phyloP scores from a whole-genome alignment of 2,329 filamentous ascomycete genomes.

The Apiospora kogelbergensis region DNA sequence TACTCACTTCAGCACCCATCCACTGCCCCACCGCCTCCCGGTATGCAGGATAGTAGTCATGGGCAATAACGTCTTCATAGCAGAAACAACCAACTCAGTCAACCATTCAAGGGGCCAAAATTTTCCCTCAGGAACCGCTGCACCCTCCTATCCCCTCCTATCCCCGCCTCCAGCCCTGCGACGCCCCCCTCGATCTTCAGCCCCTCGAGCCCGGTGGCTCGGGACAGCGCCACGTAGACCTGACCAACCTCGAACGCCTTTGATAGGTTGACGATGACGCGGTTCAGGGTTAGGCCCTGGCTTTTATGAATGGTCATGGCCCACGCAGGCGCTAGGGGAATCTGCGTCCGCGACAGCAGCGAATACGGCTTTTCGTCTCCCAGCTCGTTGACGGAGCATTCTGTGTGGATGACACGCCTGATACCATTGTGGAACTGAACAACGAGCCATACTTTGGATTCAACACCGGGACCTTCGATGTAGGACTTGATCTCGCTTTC shows the following conservation, averaged over 20 bases:
- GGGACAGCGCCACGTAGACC: constrained; percentile 59
- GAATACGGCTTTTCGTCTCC: constrained; percentile 46
- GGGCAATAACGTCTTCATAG: too few species aligned
- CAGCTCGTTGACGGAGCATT: constrained; percentile 48
- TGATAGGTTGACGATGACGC: constrained; percentile 53
- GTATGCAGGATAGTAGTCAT: too few species aligned
- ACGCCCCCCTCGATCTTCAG: constrained; percentile 35
- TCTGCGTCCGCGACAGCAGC: constrained; percentile 54
- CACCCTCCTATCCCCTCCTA: constrained; percentile 35
- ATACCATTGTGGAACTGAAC: constrained; percentile 53
- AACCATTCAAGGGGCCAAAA: constrained; percentile 28
- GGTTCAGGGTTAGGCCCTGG: constrained; percentile 62
- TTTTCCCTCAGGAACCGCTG: constrained; percentile 33
- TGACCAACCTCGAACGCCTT: constrained; percentile 53
- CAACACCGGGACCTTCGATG: constrained; percentile 28
- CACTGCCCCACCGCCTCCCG: too few species aligned
- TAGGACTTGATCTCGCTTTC: constrained; percentile 39
- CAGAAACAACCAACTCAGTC: background rate
- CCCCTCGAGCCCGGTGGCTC: constrained; percentile 49
- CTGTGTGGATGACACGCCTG: constrained; percentile 46
- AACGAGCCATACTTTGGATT: constrained; percentile 45
- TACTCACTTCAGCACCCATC: too few species aligned
- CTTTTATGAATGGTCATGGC: constrained; percentile 64
- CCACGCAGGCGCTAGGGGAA: constrained; percentile 61
- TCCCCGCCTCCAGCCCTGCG: constrained; percentile 26